Evolutionary conservation across 805 yeast genomes (phyloP).

Genomic region (Monosporozyma yasuniensis): DNA sequence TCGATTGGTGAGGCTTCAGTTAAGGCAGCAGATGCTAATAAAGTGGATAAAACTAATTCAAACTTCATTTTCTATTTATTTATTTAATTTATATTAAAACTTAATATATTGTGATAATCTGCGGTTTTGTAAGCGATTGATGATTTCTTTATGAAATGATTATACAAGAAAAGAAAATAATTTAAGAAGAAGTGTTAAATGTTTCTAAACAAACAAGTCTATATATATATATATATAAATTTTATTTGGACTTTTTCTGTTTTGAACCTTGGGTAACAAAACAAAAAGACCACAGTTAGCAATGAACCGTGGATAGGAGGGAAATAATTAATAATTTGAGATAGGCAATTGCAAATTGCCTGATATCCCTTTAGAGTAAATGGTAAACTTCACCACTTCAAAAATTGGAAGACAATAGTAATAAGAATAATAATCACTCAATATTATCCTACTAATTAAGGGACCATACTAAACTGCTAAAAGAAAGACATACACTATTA

Average conservation of each 20-base stretch:
- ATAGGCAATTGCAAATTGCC: background rate
- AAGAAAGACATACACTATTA: background rate
- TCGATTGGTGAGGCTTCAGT: conserved; percentile 15
- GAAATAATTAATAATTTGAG: background rate
- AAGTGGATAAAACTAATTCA: conserved; percentile 8
- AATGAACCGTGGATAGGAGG: background rate
- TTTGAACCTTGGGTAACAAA: too few species aligned
- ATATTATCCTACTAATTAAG: too few species aligned
- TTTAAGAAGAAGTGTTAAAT: too few species aligned
- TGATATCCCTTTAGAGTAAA: background rate
- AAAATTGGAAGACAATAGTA: too few species aligned
- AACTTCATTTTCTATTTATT: conserved; percentile 8
- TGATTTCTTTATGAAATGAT: background rate
- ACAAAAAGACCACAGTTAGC: too few species aligned
- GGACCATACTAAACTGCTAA: background rate
- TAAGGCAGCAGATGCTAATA: conserved; percentile 10
- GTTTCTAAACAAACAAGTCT: too few species aligned
- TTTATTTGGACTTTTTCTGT: too few species aligned
- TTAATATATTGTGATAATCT: background rate
- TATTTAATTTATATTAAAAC: background rate
- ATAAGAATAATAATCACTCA: too few species aligned
- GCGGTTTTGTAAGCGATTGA: background rate
- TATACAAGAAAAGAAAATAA: too few species aligned
- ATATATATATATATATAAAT: too few species aligned
- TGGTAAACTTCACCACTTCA: background rate